Evolutionary conservation across 805 yeast species (phyloP).

Genomic region (Isabelozyma pseudorhagii): DNA sequence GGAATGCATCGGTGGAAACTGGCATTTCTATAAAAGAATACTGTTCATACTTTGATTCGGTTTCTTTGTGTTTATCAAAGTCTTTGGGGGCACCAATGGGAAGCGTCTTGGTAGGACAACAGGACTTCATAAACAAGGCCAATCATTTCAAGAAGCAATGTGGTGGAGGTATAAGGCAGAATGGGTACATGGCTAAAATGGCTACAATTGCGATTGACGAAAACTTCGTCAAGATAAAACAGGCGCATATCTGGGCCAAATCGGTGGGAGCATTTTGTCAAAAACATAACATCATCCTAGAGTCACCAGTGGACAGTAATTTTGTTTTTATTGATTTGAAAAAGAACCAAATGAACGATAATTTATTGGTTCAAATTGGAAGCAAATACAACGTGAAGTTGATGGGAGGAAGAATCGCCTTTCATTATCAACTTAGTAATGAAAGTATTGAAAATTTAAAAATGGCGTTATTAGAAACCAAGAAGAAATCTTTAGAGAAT

Average conservation of each 20-base stretch:
- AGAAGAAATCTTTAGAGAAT: slow-evolving; percentile 48
- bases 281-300: slow-evolving; percentile 52
- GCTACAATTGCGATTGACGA: slow-evolving; percentile 76
- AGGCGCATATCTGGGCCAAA: slow-evolving; percentile 50
- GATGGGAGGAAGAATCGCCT: slow-evolving; percentile 74
- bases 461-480: slow-evolving; percentile 55
- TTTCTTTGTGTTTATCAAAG: slow-evolving; percentile 84
- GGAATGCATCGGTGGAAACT: slow-evolving; percentile 82
- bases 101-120: slow-evolving; percentile 72
- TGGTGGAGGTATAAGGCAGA: slow-evolving; percentile 92
- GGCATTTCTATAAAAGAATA: slow-evolving; percentile 67
- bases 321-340: slow-evolving; percentile 72
- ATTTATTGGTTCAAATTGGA: slow-evolving; percentile 51
- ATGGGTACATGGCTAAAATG: slow-evolving; percentile 78
- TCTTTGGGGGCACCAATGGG: slow-evolving; percentile 95
- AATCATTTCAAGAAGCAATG: slow-evolving; percentile 86
- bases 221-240: slow-evolving; percentile 56
- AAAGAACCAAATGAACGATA: slow-evolving; percentile 54
- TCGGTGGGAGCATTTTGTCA: slow-evolving; percentile 54
- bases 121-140: slow-evolving; percentile 59
- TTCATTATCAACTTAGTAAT: slow-evolving; percentile 53
- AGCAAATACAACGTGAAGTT: slow-evolving; percentile 58
- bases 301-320: slow-evolving; percentile 78
- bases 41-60: slow-evolving; percentile 79
- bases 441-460: slow-evolving; percentile 33